A percentile compares a stretch with the other conserved stretches of the same genome.
Evolutionary conservation across 75 land plant genomes (phyloP).

Genomic region (Gnetum montanum): DNA sequence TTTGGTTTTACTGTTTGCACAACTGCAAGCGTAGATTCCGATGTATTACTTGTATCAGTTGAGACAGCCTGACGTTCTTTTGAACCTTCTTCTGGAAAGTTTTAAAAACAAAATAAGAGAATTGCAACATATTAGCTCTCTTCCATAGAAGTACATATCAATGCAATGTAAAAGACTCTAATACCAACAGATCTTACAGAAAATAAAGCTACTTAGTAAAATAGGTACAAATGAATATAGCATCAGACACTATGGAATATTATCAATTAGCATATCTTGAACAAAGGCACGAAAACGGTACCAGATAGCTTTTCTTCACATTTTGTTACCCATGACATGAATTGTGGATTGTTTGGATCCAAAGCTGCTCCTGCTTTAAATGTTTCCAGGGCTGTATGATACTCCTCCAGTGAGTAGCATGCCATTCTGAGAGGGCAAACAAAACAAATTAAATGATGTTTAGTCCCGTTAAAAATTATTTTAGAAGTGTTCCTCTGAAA

Average conservation of each 20-base stretch:
- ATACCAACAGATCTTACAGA: no score
- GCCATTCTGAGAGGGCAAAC: conserved; percentile 44
- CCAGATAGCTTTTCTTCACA: conserved; percentile 65
- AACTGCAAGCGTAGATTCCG: neutral
- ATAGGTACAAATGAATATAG: no score
- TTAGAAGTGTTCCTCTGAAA: no score
- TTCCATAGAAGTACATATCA: no score
- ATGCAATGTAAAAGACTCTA: no score
- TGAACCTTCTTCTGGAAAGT: conserved; percentile 35
- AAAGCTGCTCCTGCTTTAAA: conserved; percentile 48
- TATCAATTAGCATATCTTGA: no score
- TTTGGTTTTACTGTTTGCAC: conserved; percentile 31
- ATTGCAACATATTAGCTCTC: no score
- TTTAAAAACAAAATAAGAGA: neutral
- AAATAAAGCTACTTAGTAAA: no score
- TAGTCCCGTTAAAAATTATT: no score
- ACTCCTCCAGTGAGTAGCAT: conserved; percentile 77
- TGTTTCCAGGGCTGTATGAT: conserved; percentile 73
- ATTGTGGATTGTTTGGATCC: conserved; percentile 37
- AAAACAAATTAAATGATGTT: neutral
- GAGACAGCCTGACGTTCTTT: conserved; percentile 4
- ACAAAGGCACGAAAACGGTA: no score
- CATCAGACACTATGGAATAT: no score
- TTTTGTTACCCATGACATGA: conserved; percentile 51
- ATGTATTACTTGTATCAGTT: conserved; percentile 1